These are phyloP conservation scores for Coleophoma eucalyptorum DNA, from an alignment of 2,329 filamentous ascomycete species.

Conservation along the genomic window DNA sequence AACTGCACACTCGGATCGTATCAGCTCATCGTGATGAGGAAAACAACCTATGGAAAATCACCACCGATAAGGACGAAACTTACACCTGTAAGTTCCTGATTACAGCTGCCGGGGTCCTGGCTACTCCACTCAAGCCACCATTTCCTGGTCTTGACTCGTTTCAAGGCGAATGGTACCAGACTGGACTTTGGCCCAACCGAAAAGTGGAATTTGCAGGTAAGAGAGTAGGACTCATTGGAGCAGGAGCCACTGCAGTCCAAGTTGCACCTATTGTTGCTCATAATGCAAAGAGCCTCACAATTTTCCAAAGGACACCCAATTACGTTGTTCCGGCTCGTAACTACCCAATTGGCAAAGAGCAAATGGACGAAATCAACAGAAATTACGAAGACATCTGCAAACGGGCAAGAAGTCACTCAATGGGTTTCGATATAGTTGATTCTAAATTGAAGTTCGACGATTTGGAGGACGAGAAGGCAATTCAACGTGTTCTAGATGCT, in stretches of 20 bases:
- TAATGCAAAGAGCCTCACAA: slow-evolving; percentile 33
- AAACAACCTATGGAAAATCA: slow-evolving; percentile 33
- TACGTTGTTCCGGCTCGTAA: slow-evolving; percentile 27
- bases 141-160: slow-evolving; percentile 5
- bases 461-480: no score
- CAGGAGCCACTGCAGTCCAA: slow-evolving; percentile 20
- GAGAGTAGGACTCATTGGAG: slow-evolving; percentile 11
- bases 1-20: slow-evolving; percentile 35
- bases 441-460: no score
- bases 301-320: slow-evolving; percentile 56
- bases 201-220: slow-evolving; percentile 12
- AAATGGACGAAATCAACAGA: slow-evolving; percentile 22
- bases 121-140: slow-evolving; percentile 2
- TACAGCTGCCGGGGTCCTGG: slow-evolving; percentile 3
- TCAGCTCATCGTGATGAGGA: slow-evolving; percentile 31
- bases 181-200: slow-evolving; percentile 3
- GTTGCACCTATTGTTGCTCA: slow-evolving; percentile 18
- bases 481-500: background rate
- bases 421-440: no score
- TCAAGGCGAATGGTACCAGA: slow-evolving; percentile 6
- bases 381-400: slow-evolving; percentile 22
- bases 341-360: slow-evolving; percentile 21
- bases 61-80: slow-evolving; percentile 18
- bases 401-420: no score
- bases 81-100: slow-evolving; percentile 6